phyloP scores from a whole-genome alignment of 1,284 basidiomycete genomes.

The Ganoderma leucocontextum region DNA sequence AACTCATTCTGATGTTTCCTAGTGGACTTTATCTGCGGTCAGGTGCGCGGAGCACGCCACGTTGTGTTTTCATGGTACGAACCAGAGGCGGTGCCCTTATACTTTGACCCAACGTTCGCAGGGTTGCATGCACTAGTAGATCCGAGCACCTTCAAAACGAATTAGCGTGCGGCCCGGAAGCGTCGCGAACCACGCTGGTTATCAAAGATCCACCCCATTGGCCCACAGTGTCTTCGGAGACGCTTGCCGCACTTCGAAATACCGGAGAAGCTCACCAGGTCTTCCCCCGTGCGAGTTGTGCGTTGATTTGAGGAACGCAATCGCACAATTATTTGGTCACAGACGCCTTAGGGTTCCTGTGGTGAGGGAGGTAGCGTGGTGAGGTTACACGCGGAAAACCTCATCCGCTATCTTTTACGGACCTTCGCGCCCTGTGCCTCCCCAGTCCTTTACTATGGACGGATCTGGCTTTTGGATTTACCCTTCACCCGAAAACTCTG shows the following conservation, averaged over 20 bases:
- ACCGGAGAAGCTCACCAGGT: constrained; percentile 14
- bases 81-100: not conserved
- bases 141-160: not conserved
- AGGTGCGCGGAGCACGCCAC: not conserved
- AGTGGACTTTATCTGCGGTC: not conserved
- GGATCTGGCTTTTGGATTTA: not conserved
- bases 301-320: not conserved
- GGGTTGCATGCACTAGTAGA: not conserved
- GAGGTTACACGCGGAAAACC: not conserved
- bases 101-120: not conserved
- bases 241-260: constrained; percentile 13
- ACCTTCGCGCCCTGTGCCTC: not conserved
- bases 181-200: constrained; percentile 8
- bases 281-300: constrained; percentile 16
- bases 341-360: not conserved
- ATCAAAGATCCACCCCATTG: constrained; percentile 23
- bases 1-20: not conserved
- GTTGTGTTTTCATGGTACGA: not conserved
- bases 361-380: constrained; percentile 1
- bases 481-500: constrained; percentile 11
- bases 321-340: not conserved
- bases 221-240: constrained; percentile 8
- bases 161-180: not conserved
- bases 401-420: not conserved
- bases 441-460: constrained; percentile 8